Evolutionary conservation across 345 rosid genomes (phyloP).

Genomic region (Gossypium anomalum): DNA sequence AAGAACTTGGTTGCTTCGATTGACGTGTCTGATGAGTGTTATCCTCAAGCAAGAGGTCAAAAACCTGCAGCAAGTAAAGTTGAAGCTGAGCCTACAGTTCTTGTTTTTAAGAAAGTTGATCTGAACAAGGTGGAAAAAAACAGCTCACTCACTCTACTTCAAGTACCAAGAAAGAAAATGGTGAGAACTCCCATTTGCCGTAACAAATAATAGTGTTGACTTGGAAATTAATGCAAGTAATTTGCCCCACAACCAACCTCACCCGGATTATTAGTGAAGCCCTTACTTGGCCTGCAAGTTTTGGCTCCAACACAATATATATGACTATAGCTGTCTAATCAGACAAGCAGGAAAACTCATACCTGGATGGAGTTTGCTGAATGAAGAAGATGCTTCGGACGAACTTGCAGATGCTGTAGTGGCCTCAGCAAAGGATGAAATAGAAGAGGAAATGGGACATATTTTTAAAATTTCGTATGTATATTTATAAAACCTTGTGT

Average conservation of each 20-base stretch:
- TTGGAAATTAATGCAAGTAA: conserved; percentile 6
- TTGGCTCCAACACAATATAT: conserved; percentile 15
- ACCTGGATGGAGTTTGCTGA: conserved; percentile 30
- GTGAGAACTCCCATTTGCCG: conserved; percentile 10
- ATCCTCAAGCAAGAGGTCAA: conserved; percentile 24
- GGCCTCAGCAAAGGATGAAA: conserved; percentile 24
- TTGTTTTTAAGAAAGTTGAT: conserved; percentile 23
- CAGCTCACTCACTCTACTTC: not conserved
- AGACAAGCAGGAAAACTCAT: conserved; percentile 18
- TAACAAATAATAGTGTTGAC: not conserved
- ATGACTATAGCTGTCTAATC: conserved; percentile 18
- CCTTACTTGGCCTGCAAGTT: conserved; percentile 20
- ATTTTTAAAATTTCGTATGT: too few species aligned
- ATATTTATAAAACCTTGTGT: too few species aligned
- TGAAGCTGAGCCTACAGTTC: conserved; percentile 21
- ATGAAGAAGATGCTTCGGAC: conserved; percentile 23
- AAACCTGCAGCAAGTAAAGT: conserved; percentile 17
- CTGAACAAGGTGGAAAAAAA: conserved; percentile 25
- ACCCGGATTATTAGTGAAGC: conserved; percentile 2
- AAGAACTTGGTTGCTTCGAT: conserved; percentile 25
- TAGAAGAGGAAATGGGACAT: conserved; percentile 27
- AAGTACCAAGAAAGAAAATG: conserved; percentile 16
- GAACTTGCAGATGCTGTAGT: conserved; percentile 22
- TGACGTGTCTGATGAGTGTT: conserved; percentile 22
- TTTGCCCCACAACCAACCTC: conserved; percentile 19